A percentile compares a stretch with the other conserved stretches of the same genome.
Conservation (phyloP, 306 rosid genomes). For the Trifolium subterraneum region DNA sequence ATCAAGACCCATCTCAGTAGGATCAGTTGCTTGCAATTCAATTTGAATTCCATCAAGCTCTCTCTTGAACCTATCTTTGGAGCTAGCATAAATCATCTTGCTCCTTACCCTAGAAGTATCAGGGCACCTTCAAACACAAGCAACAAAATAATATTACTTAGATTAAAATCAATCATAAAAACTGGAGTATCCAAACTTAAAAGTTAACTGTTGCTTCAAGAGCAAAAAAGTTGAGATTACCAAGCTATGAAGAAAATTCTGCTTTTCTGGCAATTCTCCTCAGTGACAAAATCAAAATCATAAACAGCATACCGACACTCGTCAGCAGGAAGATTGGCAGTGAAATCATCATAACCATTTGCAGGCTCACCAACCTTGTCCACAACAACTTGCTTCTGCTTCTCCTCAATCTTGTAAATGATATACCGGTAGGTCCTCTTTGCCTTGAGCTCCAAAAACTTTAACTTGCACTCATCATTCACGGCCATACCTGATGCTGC, state of each 20-base stretch:
- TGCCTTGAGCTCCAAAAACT: conserved; percentile 79
- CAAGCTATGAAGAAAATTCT: conserved; percentile 82
- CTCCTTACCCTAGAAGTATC: conserved; percentile 80
- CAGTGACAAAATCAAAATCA: conserved; percentile 82
- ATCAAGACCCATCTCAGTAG: conserved; percentile 83
- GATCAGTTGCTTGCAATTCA: conserved; percentile 87
- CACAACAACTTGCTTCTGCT: conserved; percentile 84
- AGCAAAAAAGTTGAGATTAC: conserved; percentile 45
- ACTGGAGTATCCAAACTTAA: neutral
- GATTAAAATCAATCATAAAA: neutral
- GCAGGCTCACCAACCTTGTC: conserved; percentile 82
- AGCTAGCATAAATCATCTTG: conserved; percentile 96
- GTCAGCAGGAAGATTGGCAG: conserved; percentile 76
- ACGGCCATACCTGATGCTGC: conserved; percentile 87
- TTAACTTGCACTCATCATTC: conserved; percentile 80
- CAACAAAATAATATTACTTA: neutral
- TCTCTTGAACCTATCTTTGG: conserved; percentile 91
- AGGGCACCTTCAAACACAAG: conserved; percentile 72
- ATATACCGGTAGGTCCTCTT: conserved; percentile 79
- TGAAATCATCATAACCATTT: conserved; percentile 68
- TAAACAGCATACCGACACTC: conserved; percentile 89
- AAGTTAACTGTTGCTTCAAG: conserved; percentile 29
- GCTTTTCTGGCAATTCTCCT: conserved; percentile 80
- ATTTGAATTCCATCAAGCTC: conserved; percentile 90
- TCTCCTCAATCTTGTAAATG: conserved; percentile 82